A percentile compares a stretch with the other conserved stretches of the same genome.
phyloP scores from a whole-genome alignment of 2,329 filamentous ascomycete species.

The Laburnicola sp. region DNA sequence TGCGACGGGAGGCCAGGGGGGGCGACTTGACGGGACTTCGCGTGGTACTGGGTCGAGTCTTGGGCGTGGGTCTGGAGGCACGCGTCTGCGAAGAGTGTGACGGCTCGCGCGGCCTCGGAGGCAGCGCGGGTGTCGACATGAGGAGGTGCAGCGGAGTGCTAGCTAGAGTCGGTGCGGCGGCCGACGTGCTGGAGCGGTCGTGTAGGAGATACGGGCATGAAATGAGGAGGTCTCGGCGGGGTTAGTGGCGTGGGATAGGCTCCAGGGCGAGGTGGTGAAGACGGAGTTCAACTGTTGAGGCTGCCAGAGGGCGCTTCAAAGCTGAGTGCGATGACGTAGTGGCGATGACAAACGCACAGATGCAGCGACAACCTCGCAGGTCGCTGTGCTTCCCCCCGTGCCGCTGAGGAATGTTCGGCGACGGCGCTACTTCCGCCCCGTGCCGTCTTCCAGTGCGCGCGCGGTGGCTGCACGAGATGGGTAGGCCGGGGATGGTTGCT shows the following conservation, averaged over 20 bases:
- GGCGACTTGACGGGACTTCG: conserved; percentile 29
- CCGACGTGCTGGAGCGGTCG: conserved; percentile 11
- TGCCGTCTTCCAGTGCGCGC: neutral
- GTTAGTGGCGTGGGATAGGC: neutral
- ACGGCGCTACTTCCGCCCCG: neutral
- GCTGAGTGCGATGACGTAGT: conserved; percentile 6
- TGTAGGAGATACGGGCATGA: conserved; percentile 29
- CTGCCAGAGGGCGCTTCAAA: conserved; percentile 3
- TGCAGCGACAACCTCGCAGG: neutral
- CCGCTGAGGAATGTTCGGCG: neutral
- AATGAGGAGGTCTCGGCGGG: conserved; percentile 18
- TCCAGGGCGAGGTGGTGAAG: neutral
- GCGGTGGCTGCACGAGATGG: neutral
- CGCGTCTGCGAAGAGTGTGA: conserved; percentile 31
- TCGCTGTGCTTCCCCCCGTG: neutral
- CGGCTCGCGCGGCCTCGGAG: conserved; percentile 35
- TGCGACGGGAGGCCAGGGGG: conserved; percentile 37
- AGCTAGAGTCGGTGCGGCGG: conserved; percentile 18
- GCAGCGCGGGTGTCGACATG: conserved; percentile 45
- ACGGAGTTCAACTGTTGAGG: neutral
- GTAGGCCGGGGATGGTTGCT: neutral
- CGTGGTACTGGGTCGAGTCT: conserved; percentile 33
- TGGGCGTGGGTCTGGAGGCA: conserved; percentile 33
- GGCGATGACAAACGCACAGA: conserved; percentile 8
- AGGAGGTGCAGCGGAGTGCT: conserved; percentile 11